Conservation (phyloP, 345 rosid species). For the Trapa incisa region DNA sequence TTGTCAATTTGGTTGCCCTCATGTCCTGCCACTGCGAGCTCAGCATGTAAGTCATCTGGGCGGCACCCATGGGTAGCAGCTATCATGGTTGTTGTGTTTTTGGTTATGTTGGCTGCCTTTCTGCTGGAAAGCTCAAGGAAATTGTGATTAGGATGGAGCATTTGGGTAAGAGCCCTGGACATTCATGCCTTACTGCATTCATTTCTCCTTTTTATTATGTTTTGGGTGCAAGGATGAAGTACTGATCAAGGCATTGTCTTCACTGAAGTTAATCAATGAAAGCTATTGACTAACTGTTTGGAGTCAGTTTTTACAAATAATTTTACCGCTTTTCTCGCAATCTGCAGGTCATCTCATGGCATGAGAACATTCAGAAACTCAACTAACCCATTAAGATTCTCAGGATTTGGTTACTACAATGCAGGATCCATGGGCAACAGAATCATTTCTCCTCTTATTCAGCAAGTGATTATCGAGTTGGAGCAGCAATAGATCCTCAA, state of each 20-base stretch:
- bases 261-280: background rate
- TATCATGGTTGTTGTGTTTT: conserved; percentile 4
- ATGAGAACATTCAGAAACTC: conserved; percentile 73
- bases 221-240: too few species aligned
- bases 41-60: background rate
- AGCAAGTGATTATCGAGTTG: conserved; percentile 39
- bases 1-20: background rate
- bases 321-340: background rate
- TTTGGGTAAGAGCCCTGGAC: background rate
- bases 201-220: too few species aligned
- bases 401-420: conserved; percentile 37
- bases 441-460: conserved; percentile 21
- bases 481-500: conserved; percentile 39
- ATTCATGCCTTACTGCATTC: too few species aligned
- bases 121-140: conserved; percentile 6
- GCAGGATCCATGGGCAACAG: conserved; percentile 35
- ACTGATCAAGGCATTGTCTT: too few species aligned
- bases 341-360: conserved; percentile 71
- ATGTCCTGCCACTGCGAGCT: conserved; percentile 7
- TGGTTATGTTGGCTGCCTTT: conserved; percentile 15
- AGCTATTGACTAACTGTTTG: background rate
- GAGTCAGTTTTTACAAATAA: background rate
- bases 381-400: conserved; percentile 57
- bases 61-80: background rate
- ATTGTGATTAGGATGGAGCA: background rate